Evolutionary conservation across 1,284 basidiomycete genomes (phyloP).

Genomic region (Sporisorium exsertum): DNA sequence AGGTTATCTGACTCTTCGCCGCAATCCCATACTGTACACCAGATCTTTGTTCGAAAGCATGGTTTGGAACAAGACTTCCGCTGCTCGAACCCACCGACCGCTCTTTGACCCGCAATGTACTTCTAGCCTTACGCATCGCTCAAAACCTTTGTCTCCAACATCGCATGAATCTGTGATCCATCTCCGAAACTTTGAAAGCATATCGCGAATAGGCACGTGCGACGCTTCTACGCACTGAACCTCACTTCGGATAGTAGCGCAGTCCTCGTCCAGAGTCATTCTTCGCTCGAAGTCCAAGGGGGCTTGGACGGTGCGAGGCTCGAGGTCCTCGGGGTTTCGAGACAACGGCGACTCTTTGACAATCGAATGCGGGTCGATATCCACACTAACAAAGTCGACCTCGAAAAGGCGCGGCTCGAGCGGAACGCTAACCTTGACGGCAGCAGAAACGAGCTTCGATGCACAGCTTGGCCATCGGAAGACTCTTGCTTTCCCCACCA

Average conservation of each 20-base stretch:
- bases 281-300: too few species aligned
- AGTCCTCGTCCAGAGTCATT: background rate
- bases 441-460: background rate
- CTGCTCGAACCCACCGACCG: background rate
- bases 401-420: background rate
- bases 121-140: conserved; percentile 21
- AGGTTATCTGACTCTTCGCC: conserved; percentile 74
- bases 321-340: background rate
- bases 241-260: background rate
- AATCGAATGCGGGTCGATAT: background rate
- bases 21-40: background rate
- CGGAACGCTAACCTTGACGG: background rate
- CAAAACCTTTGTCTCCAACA: conserved; percentile 18
- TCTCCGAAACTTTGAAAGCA: background rate
- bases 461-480: background rate
- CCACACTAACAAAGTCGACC: background rate
- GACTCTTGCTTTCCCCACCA: background rate
- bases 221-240: background rate
- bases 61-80: background rate
- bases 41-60: conserved; percentile 18
- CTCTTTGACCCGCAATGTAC: conserved; percentile 17
- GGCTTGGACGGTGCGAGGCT: background rate
- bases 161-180: background rate
- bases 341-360: background rate
- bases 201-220: background rate